Evolutionary conservation across 805 yeast genomes (phyloP).

Genomic region (Peterozyma toletana): DNA sequence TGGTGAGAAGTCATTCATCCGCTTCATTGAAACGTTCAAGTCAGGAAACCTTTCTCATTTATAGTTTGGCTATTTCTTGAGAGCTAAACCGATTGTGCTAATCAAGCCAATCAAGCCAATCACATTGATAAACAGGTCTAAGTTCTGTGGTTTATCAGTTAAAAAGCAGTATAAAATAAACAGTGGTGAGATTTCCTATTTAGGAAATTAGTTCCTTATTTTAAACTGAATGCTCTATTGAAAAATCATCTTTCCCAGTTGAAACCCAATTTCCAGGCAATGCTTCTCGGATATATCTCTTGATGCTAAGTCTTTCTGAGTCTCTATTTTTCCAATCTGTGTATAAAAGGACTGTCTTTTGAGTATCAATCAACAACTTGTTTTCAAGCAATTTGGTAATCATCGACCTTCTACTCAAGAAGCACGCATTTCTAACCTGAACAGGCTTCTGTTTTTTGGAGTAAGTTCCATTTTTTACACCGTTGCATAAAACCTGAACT

Average conservation of each 20-base stretch:
- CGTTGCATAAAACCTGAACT: constrained; percentile 42
- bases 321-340: constrained; percentile 7
- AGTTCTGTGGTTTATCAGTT: too few relatives aligned
- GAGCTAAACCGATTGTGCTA: too few relatives aligned
- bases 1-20: too few relatives aligned
- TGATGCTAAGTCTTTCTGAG: constrained; percentile 20
- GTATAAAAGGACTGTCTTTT: not conserved
- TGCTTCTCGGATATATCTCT: constrained; percentile 17
- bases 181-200: too few relatives aligned
- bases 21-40: too few relatives aligned
- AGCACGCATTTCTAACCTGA: constrained; percentile 26
- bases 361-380: not conserved
- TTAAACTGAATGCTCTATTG: too few relatives aligned
- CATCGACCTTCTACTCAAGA: constrained; percentile 11
- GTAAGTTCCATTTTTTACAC: constrained; percentile 53
- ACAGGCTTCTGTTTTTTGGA: constrained; percentile 34
- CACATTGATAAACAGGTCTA: too few relatives aligned
- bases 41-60: too few relatives aligned
- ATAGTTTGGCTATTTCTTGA: too few relatives aligned
- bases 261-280: constrained; percentile 38
- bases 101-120: too few relatives aligned
- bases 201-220: too few relatives aligned
- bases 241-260: constrained; percentile 17
- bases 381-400: constrained; percentile 11
- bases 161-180: too few relatives aligned